These are phyloP conservation scores for Pestalotiopsis sp. DNA, from an alignment of 2,329 filamentous ascomycete genomes.

Conservation along the genomic window DNA sequence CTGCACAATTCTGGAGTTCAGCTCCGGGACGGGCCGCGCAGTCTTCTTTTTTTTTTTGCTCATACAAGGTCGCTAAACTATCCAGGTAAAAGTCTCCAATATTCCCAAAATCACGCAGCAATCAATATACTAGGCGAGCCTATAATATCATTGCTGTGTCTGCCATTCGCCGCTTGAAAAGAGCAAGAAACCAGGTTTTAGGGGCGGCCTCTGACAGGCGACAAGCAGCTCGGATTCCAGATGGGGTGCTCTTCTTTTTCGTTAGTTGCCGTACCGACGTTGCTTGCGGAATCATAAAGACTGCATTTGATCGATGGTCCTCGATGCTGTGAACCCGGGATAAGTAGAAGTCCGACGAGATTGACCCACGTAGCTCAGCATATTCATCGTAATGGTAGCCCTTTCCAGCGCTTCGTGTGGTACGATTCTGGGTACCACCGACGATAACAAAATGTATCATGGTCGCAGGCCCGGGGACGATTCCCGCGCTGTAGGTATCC, in stretches of 20 bases:
- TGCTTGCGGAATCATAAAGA: neutral
- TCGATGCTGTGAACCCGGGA: no score
- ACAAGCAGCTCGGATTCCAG: neutral
- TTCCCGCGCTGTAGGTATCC: no score
- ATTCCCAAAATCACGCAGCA: neutral
- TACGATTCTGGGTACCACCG: no score
- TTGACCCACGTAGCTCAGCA: no score
- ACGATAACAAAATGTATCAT: no score
- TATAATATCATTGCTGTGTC: neutral
- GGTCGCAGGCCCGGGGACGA: no score
- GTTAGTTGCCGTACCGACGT: neutral
- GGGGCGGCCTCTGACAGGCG: neutral
- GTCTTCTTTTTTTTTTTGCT: neutral
- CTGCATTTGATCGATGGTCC: neutral
- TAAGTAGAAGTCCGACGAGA: neutral
- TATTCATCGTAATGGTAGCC: no score
- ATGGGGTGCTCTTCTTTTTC: neutral
- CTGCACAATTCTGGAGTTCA: neutral
- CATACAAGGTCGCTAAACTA: neutral
- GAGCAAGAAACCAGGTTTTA: neutral
- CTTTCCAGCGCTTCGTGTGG: no score
- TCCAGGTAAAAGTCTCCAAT: neutral
- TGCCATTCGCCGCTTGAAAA: neutral
- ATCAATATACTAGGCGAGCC: neutral
- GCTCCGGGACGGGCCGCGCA: neutral